Percentiles rank a stretch among this genome's conserved stretches.
phyloP scores from a whole-genome alignment of 805 yeast species.

The Sugiyamaella smithiae region DNA sequence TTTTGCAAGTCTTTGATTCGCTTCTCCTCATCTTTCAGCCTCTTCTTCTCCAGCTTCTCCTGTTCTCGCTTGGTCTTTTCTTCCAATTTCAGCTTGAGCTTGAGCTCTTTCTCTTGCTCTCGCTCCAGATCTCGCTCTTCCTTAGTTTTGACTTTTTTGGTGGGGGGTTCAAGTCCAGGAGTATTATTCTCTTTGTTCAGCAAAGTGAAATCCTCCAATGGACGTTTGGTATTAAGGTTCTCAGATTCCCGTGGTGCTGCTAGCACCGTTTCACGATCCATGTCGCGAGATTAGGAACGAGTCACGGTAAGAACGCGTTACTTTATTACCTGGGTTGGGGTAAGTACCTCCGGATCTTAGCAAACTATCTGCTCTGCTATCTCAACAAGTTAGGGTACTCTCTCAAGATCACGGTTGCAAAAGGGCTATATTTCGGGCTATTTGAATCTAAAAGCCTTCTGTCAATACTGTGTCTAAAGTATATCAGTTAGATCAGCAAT shows the following conservation, averaged over 20 bases:
- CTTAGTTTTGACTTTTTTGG: constrained; percentile 3
- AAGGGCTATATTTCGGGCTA: too few species aligned
- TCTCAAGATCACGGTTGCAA: too few species aligned
- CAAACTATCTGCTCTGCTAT: too few species aligned
- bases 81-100: constrained; percentile 6
- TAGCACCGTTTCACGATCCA: neutral
- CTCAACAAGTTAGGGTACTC: too few species aligned
- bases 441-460: too few species aligned
- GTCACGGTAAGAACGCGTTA: neutral
- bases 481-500: too few species aligned
- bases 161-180: constrained; percentile 2
- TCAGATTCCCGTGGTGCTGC: neutral
- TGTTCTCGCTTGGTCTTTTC: constrained; percentile 15
- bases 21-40: constrained; percentile 27
- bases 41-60: constrained; percentile 20
- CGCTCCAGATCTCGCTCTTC: constrained; percentile 6
- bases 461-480: too few species aligned
- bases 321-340: neutral
- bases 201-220: neutral
- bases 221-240: neutral
- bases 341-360: too few species aligned
- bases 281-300: neutral
- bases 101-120: neutral
- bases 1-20: constrained; percentile 16
- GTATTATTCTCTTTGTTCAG: constrained; percentile 3